phyloP scores from a whole-genome alignment of 257 asterid species.

The Fraxinus cuspidata region DNA sequence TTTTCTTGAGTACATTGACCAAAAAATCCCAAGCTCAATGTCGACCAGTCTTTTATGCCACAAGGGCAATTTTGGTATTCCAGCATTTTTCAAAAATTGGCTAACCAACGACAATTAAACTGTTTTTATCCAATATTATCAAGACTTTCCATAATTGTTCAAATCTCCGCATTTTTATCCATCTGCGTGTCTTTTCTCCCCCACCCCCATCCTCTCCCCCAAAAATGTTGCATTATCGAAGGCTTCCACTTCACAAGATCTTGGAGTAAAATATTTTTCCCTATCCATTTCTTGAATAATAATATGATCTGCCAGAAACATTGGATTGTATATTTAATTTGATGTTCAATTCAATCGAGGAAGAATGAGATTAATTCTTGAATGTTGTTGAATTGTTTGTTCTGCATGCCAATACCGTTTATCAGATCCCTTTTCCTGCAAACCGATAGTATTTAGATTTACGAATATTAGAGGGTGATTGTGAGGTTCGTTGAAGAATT shows the following conservation, averaged over 20 bases:
- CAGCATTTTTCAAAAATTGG: not conserved
- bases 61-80: not conserved
- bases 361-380: not conserved
- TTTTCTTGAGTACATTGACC: not conserved
- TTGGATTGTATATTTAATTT: not conserved
- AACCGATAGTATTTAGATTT: not conserved
- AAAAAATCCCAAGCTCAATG: not conserved
- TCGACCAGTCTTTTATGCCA: not conserved
- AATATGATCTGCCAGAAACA: not conserved
- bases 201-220: slow-evolving; percentile 10
- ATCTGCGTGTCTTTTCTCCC: slow-evolving; percentile 23
- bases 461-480: not conserved
- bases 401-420: not conserved
- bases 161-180: slow-evolving; percentile 33
- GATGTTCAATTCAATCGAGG: not conserved
- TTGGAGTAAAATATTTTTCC: slow-evolving; percentile 30
- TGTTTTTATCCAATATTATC: not conserved
- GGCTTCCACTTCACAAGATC: slow-evolving; percentile 33
- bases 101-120: not conserved
- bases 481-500: not conserved
- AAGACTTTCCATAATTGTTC: slow-evolving; percentile 1
- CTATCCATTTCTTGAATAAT: not conserved
- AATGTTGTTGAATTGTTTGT: not conserved
- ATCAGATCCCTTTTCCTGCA: not conserved
- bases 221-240: slow-evolving; percentile 35